Evolutionary conservation across 2,329 filamentous ascomycete genomes (phyloP).

Genomic region (Exophiala calicioides): DNA sequence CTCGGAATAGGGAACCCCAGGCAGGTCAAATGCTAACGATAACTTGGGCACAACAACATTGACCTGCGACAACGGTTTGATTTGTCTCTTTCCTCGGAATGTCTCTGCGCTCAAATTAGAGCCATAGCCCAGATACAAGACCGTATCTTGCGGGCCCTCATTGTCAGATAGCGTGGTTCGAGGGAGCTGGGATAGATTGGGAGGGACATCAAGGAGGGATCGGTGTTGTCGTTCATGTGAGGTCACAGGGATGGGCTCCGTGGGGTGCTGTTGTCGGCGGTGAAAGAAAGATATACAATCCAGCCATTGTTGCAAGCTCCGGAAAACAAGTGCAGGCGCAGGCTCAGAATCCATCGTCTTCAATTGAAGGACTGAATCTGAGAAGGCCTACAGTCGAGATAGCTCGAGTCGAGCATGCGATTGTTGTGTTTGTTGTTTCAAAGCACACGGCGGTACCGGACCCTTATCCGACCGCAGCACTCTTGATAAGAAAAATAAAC

Average conservation of each 20-base stretch:
- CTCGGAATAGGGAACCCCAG: conserved; percentile 81
- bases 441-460: too few species aligned
- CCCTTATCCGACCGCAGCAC: too few species aligned
- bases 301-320: conserved; percentile 17
- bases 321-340: conserved; percentile 6
- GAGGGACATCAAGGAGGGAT: conserved; percentile 13
- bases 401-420: conserved; percentile 13
- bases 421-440: conserved; percentile 13
- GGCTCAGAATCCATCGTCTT: too few species aligned
- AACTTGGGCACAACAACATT: conserved; percentile 81
- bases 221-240: conserved; percentile 20
- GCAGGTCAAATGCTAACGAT: conserved; percentile 78
- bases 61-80: conserved; percentile 76
- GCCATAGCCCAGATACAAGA: conserved; percentile 85
- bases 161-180: background rate
- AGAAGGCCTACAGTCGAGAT: conserved; percentile 13
- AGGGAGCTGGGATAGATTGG: conserved; percentile 5
- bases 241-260: conserved; percentile 14
- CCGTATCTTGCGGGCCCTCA: conserved; percentile 45
- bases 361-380: background rate
- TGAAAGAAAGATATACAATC: conserved; percentile 9
- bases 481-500: too few species aligned
- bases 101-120: conserved; percentile 82
- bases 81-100: conserved; percentile 74
- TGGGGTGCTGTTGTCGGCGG: background rate